Evolutionary conservation across 176 grass and related monocot species (phyloP).

Genomic region (Olyra latifolia): DNA sequence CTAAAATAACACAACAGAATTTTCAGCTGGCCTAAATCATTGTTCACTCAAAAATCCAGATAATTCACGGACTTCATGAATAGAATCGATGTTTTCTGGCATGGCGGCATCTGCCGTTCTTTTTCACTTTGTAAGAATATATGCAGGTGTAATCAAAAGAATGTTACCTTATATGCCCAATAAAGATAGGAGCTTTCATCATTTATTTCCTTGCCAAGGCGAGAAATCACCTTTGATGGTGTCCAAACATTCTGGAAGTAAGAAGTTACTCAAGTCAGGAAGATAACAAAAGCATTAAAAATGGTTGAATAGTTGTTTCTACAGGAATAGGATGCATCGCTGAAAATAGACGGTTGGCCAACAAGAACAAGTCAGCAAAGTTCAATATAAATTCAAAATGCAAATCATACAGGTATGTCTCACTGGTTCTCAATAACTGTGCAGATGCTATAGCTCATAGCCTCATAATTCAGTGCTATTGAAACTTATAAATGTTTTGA

Average conservation of each 20-base stretch:
- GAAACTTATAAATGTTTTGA: not conserved
- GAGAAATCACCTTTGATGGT: slow-evolving; percentile 88
- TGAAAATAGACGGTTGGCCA: not conserved
- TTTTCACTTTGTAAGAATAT: slow-evolving; percentile 18
- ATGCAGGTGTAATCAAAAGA: not conserved
- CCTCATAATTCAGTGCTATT: not conserved
- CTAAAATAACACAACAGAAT: not conserved
- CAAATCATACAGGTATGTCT: not conserved
- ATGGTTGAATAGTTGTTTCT: not conserved
- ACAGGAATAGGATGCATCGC: slow-evolving; percentile 4
- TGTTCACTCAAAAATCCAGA: slow-evolving; percentile 2
- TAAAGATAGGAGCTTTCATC: slow-evolving; percentile 82
- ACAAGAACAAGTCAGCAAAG: not conserved
- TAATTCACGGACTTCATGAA: not conserved
- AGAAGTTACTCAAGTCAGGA: not conserved
- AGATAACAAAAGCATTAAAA: slow-evolving; percentile 9
- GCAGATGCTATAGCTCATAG: slow-evolving; percentile 10
- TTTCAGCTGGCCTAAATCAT: not conserved
- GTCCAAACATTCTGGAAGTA: slow-evolving; percentile 80
- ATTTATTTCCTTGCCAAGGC: slow-evolving; percentile 95
- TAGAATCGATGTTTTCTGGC: not conserved
- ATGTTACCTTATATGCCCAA: slow-evolving; percentile 86
- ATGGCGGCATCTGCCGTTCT: not conserved
- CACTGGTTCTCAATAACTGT: not conserved
- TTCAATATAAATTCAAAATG: not conserved